Evolutionary conservation across 768 basidiomycete genomes (phyloP).

Genomic region (Flagelloscypha sp.): DNA sequence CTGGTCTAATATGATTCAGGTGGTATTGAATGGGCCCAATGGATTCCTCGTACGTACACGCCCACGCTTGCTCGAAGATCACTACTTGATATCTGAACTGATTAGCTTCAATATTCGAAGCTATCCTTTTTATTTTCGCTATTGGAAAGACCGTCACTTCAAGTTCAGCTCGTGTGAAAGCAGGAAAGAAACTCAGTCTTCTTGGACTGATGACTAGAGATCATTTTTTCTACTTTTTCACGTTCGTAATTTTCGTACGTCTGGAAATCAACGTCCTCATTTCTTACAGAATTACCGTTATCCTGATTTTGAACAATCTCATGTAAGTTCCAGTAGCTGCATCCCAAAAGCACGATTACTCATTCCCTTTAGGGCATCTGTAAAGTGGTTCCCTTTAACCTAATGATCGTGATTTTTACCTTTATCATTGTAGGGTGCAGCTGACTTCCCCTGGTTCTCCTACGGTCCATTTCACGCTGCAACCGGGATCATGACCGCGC

Average conservation of each 20-base stretch:
- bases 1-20: no score
- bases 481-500: no score
- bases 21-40: conserved; percentile 36
- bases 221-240: conserved; percentile 37
- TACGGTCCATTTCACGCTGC: no score
- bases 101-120: conserved; percentile 32
- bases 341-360: conserved; percentile 21
- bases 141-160: conserved; percentile 23
- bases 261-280: neutral
- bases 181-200: conserved; percentile 18
- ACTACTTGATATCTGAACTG: neutral
- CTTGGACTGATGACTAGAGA: conserved; percentile 29
- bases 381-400: no score
- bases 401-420: neutral
- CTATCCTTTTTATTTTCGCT: conserved; percentile 32
- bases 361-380: neutral
- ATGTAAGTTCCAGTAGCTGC: no score
- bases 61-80: neutral
- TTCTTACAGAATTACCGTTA: conserved; percentile 23
- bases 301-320: conserved; percentile 38
- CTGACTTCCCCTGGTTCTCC: conserved; percentile 42
- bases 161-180: conserved; percentile 14
- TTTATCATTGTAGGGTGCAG: conserved; percentile 23
- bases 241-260: no score
- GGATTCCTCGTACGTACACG: conserved; percentile 31